Conservation (phyloP, 768 basidiomycete species). For the Gelatoporia subvermispora region DNA sequence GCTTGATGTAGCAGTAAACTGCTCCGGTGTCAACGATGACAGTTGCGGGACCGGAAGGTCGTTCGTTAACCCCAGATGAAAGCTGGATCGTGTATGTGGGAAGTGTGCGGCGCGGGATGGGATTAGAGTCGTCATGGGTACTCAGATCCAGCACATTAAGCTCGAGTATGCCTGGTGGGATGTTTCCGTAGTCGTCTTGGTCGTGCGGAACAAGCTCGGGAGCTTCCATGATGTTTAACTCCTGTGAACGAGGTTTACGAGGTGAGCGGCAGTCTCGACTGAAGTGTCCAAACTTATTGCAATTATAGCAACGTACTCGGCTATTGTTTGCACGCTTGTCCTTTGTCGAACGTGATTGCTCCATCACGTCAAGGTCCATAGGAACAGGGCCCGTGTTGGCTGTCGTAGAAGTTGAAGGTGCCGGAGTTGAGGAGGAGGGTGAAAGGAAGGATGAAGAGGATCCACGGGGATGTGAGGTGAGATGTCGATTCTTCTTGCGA, state of each 20-base stretch:
- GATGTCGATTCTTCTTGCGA: not conserved
- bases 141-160: not conserved
- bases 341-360: not conserved
- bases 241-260: slow-evolving; percentile 2
- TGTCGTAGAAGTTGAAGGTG: not conserved
- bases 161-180: not conserved
- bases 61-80: not conserved
- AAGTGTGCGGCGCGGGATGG: not conserved
- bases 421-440: not conserved
- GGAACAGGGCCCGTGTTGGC: no score
- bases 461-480: not conserved
- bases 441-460: not conserved
- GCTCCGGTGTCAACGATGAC: slow-evolving; percentile 5
- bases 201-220: no score
- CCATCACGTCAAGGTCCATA: slow-evolving; percentile 5
- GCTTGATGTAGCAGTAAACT: slow-evolving; percentile 1
- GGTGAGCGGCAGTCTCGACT: slow-evolving; percentile 1
- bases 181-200: no score
- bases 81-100: not conserved
- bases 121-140: not conserved
- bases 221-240: not conserved
- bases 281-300: slow-evolving; percentile 2
- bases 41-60: not conserved
- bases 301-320: slow-evolving; percentile 1
- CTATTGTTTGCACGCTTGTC: not conserved